phyloP scores from a whole-genome alignment of 1,284 basidiomycete species.

The Stygiomarasmius scandens region DNA sequence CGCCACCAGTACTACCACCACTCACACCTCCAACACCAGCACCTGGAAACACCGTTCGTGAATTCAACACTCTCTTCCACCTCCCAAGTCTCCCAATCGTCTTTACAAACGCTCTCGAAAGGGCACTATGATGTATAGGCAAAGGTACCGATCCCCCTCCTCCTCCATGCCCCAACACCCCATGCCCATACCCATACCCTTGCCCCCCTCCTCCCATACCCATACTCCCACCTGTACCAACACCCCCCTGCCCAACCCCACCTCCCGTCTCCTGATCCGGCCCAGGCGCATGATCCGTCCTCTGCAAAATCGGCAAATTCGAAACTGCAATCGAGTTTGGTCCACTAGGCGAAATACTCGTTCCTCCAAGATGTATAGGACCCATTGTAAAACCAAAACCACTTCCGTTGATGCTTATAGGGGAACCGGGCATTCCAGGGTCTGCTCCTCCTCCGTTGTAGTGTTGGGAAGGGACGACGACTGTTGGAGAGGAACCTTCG shows the following conservation, averaged over 20 bases:
- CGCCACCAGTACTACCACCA: neutral
- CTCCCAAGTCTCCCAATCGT: constrained; percentile 79
- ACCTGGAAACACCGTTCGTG: constrained; percentile 36
- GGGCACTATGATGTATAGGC: constrained; percentile 61
- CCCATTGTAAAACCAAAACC: too few relatives aligned
- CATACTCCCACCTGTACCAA: too few relatives aligned
- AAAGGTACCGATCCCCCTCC: constrained; percentile 24
- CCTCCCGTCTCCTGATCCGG: constrained; percentile 18
- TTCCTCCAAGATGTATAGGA: constrained; percentile 36
- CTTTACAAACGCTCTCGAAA: constrained; percentile 78
- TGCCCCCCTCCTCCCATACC: too few relatives aligned
- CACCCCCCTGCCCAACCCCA: neutral
- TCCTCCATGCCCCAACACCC: too few relatives aligned
- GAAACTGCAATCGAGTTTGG: constrained; percentile 50
- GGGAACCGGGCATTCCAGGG: too few relatives aligned
- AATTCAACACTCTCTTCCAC: constrained; percentile 79
- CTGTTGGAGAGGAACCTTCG: too few relatives aligned
- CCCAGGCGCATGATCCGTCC: constrained; percentile 41
- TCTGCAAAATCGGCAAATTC: constrained; percentile 45
- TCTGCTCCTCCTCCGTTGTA: too few relatives aligned
- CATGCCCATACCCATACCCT: neutral
- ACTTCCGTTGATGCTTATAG: too few relatives aligned
- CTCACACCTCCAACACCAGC: constrained; percentile 7
- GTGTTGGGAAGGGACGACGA: constrained; percentile 24
- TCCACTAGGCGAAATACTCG: constrained; percentile 37